phyloP scores from a whole-genome alignment of 2,329 filamentous ascomycete genomes.

The Xylariaceae sp. region DNA sequence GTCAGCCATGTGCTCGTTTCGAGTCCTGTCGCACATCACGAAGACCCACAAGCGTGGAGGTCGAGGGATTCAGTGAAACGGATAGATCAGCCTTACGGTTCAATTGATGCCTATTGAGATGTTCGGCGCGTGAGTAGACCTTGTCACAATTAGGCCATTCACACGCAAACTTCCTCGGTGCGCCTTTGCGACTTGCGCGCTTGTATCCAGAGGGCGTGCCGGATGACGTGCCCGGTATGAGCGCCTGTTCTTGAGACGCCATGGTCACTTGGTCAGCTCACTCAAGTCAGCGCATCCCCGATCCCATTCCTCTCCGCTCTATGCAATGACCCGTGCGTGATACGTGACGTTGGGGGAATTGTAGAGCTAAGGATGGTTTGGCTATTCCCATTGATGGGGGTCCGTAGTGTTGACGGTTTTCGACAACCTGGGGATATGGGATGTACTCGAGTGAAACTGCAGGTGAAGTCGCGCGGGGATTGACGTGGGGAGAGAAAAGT shows the following conservation, averaged over 20 bases:
- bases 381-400: slow-evolving; percentile 27
- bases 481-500: slow-evolving; percentile 20
- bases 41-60: slow-evolving; percentile 11
- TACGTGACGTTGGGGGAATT: slow-evolving; percentile 14
- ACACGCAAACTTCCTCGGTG: slow-evolving; percentile 55
- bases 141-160: slow-evolving; percentile 70
- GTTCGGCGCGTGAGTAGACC: slow-evolving; percentile 75
- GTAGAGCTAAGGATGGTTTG: slow-evolving; percentile 13
- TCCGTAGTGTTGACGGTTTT: slow-evolving; percentile 22
- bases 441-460: slow-evolving; percentile 15
- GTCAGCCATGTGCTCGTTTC: slow-evolving; percentile 19
- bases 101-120: slow-evolving; percentile 76
- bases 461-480: slow-evolving; percentile 21
- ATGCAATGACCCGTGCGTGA: slow-evolving; percentile 21
- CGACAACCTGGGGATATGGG: slow-evolving; percentile 3
- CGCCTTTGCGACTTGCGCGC: slow-evolving; percentile 49
- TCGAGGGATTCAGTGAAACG: slow-evolving; percentile 3
- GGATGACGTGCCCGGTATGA: slow-evolving; percentile 16
- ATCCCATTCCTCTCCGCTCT: slow-evolving; percentile 21
- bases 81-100: slow-evolving; percentile 59
- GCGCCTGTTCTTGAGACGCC: slow-evolving; percentile 35
- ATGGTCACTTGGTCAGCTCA: no score
- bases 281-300: slow-evolving; percentile 26
- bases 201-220: slow-evolving; percentile 35
- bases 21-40: slow-evolving; percentile 2